phyloP scores from a whole-genome alignment of 2,329 filamentous ascomycete species.

The Sporothrix humicola region DNA sequence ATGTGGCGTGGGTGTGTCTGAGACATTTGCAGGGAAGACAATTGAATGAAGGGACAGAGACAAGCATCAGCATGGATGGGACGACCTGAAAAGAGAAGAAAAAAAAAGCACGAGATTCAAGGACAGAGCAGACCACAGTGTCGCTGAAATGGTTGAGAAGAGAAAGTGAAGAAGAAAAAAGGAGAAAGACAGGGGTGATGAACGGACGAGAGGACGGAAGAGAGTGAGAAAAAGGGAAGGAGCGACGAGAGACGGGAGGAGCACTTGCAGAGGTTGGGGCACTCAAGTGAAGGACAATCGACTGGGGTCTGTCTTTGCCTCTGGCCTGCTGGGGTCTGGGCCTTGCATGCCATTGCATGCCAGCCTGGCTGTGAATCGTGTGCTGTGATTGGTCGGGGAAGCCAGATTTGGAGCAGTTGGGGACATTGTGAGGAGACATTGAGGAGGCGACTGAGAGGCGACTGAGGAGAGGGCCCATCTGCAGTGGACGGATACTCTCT shows the following conservation, averaged over 20 bases:
- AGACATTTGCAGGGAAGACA: conserved; percentile 17
- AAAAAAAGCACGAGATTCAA: not conserved
- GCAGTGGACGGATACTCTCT: not conserved
- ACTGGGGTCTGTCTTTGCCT: not conserved
- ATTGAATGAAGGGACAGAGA: no score
- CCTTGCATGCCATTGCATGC: conserved; percentile 18
- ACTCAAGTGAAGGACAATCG: not conserved
- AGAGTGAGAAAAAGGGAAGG: not conserved
- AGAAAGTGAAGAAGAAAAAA: not conserved
- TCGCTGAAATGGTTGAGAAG: not conserved
- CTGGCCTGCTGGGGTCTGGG: not conserved
- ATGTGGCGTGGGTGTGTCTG: not conserved
- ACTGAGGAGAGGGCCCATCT: not conserved
- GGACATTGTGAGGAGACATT: not conserved
- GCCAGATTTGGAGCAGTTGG: not conserved
- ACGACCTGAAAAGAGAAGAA: not conserved
- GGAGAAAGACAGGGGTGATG: conserved; percentile 4
- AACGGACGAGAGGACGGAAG: not conserved
- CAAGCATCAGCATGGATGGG: not conserved
- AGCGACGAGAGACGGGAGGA: not conserved
- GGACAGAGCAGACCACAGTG: not conserved
- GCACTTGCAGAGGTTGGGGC: not conserved
- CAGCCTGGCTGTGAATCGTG: not conserved
- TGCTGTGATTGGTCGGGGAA: not conserved
- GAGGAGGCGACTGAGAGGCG: not conserved